Conservation (phyloP, 768 basidiomycete species). For the Mycena leptocephala region DNA sequence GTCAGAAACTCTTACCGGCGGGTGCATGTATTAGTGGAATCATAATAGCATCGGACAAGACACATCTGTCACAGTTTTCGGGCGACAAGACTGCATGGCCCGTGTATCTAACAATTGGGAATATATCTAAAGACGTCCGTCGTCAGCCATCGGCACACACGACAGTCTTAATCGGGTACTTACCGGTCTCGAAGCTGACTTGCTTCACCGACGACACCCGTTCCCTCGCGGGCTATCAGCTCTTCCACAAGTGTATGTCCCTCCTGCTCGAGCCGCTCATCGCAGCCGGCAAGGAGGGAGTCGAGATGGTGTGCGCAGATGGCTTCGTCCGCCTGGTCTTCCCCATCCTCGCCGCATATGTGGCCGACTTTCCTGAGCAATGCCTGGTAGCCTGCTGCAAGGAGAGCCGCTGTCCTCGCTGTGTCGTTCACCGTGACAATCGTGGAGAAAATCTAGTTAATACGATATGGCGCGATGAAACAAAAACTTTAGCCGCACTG, state of each 20-base stretch:
- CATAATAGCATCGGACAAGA: too few relatives aligned
- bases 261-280: constrained; percentile 37
- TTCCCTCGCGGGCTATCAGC: constrained; percentile 42
- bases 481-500: not conserved
- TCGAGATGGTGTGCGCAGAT: not conserved
- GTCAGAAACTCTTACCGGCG: too few relatives aligned
- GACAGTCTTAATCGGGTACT: not conserved
- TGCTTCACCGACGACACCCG: constrained; percentile 13
- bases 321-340: not conserved
- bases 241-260: constrained; percentile 52
- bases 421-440: constrained; percentile 24
- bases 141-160: not conserved
- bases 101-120: not conserved
- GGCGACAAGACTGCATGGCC: not conserved
- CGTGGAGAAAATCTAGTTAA: constrained; percentile 24
- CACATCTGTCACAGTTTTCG: not conserved
- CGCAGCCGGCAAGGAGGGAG: constrained; percentile 32
- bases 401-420: not conserved
- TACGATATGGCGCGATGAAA: not conserved
- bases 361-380: too few relatives aligned
- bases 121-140: not conserved
- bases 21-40: too few relatives aligned
- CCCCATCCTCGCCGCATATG: too few relatives aligned
- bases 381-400: not conserved
- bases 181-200: not conserved